phyloP scores from a whole-genome alignment of 305 asterid species.

The Nicotiana rustica region DNA sequence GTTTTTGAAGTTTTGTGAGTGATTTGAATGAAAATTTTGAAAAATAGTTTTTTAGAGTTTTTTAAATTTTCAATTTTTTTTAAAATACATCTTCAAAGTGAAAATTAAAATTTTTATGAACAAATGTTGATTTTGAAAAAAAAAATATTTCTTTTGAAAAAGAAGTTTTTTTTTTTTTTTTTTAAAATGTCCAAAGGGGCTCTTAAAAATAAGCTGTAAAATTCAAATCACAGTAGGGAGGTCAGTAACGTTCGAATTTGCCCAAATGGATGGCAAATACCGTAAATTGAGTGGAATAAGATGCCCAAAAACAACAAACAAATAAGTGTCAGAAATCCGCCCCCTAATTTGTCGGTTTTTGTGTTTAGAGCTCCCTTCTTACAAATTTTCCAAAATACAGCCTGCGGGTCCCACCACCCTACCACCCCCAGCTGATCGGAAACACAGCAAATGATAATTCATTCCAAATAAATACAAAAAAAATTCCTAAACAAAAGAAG shows the following conservation, averaged over 20 bases:
- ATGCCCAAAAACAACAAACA: neutral
- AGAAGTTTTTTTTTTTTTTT: no score
- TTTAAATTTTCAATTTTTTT: no score
- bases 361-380: constrained; percentile 25
- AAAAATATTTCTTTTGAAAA: no score
- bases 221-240: constrained; percentile 1
- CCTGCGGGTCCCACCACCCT: constrained; percentile 37
- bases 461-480: neutral
- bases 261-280: neutral
- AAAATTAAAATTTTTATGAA: no score
- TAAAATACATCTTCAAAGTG: no score
- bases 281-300: neutral
- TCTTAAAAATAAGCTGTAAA: neutral
- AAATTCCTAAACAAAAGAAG: neutral
- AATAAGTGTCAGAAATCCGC: neutral
- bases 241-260: constrained; percentile 21
- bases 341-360: constrained; percentile 40
- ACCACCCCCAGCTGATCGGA: neutral
- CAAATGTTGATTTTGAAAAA: no score
- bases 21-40: no score
- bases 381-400: constrained; percentile 21
- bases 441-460: neutral
- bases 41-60: no score
- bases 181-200: no score
- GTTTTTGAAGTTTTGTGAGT: no score